Conservation (phyloP, 345 rosid species). For the Pseudoturritis turrita region DNA sequence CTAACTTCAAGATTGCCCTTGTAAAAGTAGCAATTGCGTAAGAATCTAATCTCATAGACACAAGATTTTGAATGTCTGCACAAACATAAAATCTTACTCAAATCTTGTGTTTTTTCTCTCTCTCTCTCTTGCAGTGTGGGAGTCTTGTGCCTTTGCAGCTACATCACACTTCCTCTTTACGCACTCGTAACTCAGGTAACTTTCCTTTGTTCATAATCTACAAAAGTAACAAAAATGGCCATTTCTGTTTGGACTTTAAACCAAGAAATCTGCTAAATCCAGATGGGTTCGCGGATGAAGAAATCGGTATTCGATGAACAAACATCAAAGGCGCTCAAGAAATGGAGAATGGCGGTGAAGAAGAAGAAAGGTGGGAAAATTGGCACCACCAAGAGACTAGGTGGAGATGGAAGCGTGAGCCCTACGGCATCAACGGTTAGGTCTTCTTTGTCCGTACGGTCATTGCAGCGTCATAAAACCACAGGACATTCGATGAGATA, state of each 20-base stretch:
- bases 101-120: not conserved
- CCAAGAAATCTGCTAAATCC: not conserved
- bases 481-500: conserved; percentile 71
- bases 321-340: conserved; percentile 85
- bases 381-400: conserved; percentile 40
- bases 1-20: conserved; percentile 46
- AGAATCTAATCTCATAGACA: conserved; percentile 22
- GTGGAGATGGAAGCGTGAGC: conserved; percentile 46
- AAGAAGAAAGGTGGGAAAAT: conserved; percentile 44
- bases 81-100: not conserved
- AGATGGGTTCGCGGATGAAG: conserved; percentile 96
- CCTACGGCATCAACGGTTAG: conserved; percentile 27
- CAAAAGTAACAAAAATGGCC: not conserved
- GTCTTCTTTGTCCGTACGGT: conserved; percentile 31
- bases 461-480: conserved; percentile 67
- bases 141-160: conserved; percentile 68
- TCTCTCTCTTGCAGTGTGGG: conserved; percentile 46
- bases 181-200: conserved; percentile 94
- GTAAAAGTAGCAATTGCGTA: conserved; percentile 67
- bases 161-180: conserved; percentile 85
- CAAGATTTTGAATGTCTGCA: not conserved
- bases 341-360: conserved; percentile 80
- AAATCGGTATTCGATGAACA: conserved; percentile 90
- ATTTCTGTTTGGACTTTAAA: not conserved
- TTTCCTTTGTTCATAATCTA: not conserved